A percentile compares a stretch with the other conserved stretches of the same genome.
phyloP scores from a whole-genome alignment of 2,329 filamentous ascomycete genomes.

The Botrytis squamosa region DNA sequence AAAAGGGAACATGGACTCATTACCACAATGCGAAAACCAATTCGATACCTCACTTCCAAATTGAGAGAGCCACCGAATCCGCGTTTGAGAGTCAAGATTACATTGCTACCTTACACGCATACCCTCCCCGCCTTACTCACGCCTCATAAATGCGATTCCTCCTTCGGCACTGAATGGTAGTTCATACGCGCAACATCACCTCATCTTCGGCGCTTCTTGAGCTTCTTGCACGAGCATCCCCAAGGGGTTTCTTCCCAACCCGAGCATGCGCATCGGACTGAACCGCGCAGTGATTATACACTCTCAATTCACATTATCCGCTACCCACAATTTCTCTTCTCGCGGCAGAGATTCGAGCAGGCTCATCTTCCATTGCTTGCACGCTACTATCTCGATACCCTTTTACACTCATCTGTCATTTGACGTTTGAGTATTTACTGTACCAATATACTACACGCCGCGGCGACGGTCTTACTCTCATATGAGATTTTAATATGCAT shows the following conservation, averaged over 20 bases:
- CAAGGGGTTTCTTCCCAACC: background rate
- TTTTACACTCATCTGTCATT: background rate
- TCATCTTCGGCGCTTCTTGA: background rate
- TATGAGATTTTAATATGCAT: background rate
- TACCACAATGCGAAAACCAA: background rate
- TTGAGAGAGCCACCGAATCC: constrained; percentile 3
- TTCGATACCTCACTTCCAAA: background rate
- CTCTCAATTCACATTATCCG: background rate
- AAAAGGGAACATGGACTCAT: background rate
- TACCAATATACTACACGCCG: constrained; percentile 2
- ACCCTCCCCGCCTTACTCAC: background rate
- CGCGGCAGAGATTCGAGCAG: constrained; percentile 13
- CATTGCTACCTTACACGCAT: background rate
- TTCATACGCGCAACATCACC: background rate
- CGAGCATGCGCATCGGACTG: background rate
- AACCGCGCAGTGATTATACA: background rate
- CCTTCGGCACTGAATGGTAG: background rate
- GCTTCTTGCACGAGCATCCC: background rate
- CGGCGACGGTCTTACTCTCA: background rate
- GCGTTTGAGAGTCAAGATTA: constrained; percentile 9
- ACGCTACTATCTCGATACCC: constrained; percentile 14
- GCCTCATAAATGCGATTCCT: background rate
- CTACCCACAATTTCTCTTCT: background rate
- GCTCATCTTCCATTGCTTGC: constrained; percentile 10
- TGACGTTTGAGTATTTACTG: background rate